These are phyloP conservation scores for Leccinum barrowsii DNA, from an alignment of 768 basidiomycete species.

Conservation along the genomic window DNA sequence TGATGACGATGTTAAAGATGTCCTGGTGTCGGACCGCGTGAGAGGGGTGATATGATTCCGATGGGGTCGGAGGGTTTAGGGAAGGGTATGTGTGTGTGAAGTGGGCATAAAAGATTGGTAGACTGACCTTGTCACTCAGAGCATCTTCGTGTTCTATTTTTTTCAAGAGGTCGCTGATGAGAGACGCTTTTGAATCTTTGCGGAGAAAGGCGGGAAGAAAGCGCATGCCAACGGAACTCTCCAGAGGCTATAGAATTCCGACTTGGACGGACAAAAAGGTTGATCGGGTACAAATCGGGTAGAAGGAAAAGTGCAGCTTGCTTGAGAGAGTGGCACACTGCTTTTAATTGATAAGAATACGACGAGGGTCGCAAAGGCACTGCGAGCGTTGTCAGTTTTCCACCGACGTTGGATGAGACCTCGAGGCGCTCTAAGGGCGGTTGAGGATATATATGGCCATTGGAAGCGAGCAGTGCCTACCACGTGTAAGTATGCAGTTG, in stretches of 20 bases:
- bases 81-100: background rate
- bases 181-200: constrained; percentile 23
- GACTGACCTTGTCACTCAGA: constrained; percentile 23
- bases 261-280: background rate
- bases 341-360: constrained; percentile 1
- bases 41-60: background rate
- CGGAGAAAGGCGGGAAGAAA: constrained; percentile 26
- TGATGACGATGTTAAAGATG: constrained; percentile 29
- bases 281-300: constrained; percentile 15
- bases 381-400: constrained; percentile 14
- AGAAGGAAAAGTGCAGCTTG: constrained; percentile 9
- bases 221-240: constrained; percentile 19
- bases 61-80: background rate
- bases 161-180: constrained; percentile 24
- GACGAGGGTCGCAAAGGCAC: constrained; percentile 1
- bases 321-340: constrained; percentile 8
- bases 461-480: background rate
- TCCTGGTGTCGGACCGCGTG: constrained; percentile 12
- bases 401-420: constrained; percentile 10
- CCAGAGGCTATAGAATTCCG: background rate
- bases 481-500: too few species aligned
- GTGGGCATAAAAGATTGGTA: background rate
- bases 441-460: constrained; percentile 11
- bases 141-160: constrained; percentile 20
- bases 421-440: constrained; percentile 8